Conservation (phyloP, 371 early-diverging fungal species). For the Capillidium rhysosporum region DNA sequence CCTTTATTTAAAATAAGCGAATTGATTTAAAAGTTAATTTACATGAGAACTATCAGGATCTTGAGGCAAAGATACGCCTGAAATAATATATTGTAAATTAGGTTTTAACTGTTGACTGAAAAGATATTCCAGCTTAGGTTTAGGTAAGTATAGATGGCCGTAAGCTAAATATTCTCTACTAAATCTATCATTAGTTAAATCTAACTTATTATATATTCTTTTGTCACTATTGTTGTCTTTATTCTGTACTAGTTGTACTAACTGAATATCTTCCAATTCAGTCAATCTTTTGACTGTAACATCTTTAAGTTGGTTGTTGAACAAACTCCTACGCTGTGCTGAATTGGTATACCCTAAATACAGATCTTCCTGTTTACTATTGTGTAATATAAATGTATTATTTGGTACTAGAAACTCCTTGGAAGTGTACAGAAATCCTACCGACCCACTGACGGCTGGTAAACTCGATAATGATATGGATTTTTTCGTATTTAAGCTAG, state of each 20-base stretch:
- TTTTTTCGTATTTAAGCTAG: constrained; percentile 54
- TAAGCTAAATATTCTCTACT: constrained; percentile 27
- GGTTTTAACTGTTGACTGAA: constrained; percentile 35
- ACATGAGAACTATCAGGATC: constrained; percentile 28
- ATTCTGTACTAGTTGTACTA: not conserved
- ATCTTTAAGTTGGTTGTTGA: not conserved
- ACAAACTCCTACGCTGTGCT: not conserved
- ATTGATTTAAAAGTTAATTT: constrained; percentile 9
- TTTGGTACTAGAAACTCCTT: constrained; percentile 33
- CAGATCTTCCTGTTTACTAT: constrained; percentile 23
- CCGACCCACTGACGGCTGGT: constrained; percentile 42
- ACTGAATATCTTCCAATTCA: not conserved
- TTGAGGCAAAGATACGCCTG: constrained; percentile 41
- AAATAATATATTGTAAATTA: constrained; percentile 37
- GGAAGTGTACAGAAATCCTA: constrained; percentile 67
- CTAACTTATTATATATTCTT: no score
- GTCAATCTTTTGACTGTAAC: not conserved
- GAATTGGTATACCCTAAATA: not conserved
- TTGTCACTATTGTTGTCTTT: no score
- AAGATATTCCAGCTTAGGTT: constrained; percentile 54
- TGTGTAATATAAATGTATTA: constrained; percentile 31
- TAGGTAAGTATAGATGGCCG: constrained; percentile 55
- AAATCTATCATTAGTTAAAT: no score
- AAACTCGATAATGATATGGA: constrained; percentile 43
- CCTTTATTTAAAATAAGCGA: constrained; percentile 14